Percentiles rank a stretch among this genome's conserved stretches.
These are phyloP conservation scores for Plasmodium reichenowi DNA, from an alignment of 169 alveolate genomes.

Conservation along the genomic window DNA sequence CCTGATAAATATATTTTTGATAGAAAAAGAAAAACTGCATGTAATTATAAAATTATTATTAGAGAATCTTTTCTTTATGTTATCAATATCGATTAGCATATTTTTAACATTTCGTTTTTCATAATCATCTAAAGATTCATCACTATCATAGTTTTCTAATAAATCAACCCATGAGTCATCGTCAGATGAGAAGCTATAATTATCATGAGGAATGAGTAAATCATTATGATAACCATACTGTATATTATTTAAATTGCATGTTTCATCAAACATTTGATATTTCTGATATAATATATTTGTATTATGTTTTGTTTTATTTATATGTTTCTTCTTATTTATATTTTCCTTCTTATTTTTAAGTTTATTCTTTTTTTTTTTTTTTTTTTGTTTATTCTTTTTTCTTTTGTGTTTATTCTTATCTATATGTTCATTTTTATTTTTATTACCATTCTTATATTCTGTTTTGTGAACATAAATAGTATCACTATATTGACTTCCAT, in stretches of 20 bases:
- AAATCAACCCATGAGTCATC: slow-evolving; percentile 73
- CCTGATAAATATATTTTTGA: slow-evolving; percentile 49
- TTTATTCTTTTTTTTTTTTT: slow-evolving; percentile 12
- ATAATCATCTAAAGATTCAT: slow-evolving; percentile 65
- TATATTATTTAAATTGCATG: too few species aligned
- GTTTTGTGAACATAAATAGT: too few species aligned
- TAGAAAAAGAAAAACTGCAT: slow-evolving; percentile 62
- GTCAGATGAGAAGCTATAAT: slow-evolving; percentile 29
- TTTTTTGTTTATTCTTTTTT: background rate
- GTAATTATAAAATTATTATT: slow-evolving; percentile 63
- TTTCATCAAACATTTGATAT: too few species aligned
- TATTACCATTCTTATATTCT: too few species aligned
- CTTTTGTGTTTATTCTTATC: background rate
- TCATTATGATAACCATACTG: too few species aligned
- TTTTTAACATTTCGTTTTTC: slow-evolving; percentile 52
- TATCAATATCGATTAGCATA: slow-evolving; percentile 61
- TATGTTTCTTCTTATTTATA: too few species aligned
- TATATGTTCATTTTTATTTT: background rate
- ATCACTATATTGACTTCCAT: too few species aligned
- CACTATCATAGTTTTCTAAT: slow-evolving; percentile 63
- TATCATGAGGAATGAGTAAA: too few species aligned
- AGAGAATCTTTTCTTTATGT: slow-evolving; percentile 51
- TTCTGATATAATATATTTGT: too few species aligned
- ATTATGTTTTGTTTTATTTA: too few species aligned
- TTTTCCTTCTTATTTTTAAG: background rate